Evolutionary conservation across 495 filamentous ascomycete genomes (phyloP), one percentile per base, ranked within the genome.

Genomic region (Amphirosellinia nigrospora): DNA sequence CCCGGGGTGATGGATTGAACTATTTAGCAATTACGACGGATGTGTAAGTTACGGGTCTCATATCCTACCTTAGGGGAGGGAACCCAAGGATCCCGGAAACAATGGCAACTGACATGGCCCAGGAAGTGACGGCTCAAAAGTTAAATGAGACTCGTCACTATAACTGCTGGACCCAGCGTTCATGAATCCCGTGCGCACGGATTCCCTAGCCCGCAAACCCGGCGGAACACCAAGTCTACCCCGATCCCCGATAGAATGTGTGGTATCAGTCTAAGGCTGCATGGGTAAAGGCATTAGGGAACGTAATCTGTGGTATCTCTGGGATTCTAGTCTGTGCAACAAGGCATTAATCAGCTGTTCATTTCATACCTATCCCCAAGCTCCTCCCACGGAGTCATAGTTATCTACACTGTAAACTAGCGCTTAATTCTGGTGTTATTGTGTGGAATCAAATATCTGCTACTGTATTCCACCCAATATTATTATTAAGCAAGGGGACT

Each of bases 31-130:
- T 45, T 46, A 19, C 21, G 26, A 41, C 23, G 19, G 39, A 62
- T 43, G 21, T 16, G 36, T 16, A 43, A 26, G 39, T 45, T 43
- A 30, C 15, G 38, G 4, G 39, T 63, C 60, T 30, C 39, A 34
- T 32, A 50, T 36, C 32, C 43, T 48, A 5, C 16, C 28, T 36
- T 58, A 4, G 34, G 46, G 63, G 46, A 52, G 46, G 63, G 46
- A 52, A 21, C 63, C 34, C n/a, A n/a, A 65, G 63, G 46, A 21
- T 45, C 63, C 8, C 46, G n/a, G 63, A 19, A 26, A 64, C 11
- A 13, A n/a, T 28, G 2, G 60, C 38, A 61, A 15, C n/a, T 34
- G 16, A 64, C 10, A 64, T 9, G n/a, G 23, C 8, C 10, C 23
- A 13, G 4, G 13, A 5, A 19, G 55, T 59, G 8, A 43, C 38